Percentiles rank a stretch among this genome's conserved stretches.
Evolutionary conservation across 1,284 basidiomycete species (phyloP).

Genomic region (Grifola frondosa): DNA sequence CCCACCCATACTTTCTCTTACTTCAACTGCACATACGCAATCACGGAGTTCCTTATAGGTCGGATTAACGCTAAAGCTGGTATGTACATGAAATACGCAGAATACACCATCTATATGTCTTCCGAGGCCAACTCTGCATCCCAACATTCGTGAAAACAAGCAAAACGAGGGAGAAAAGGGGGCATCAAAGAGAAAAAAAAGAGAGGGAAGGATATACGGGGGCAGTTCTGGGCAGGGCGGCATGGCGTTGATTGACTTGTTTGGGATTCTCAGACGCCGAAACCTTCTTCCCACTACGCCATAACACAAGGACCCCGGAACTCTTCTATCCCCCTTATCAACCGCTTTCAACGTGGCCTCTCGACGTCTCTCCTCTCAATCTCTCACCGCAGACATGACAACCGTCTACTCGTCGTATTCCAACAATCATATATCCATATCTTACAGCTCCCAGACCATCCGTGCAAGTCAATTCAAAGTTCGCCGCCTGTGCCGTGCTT

Average conservation of each 20-base stretch:
- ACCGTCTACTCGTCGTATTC: too few relatives aligned
- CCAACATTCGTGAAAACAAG: neutral
- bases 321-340: neutral
- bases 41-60: too few relatives aligned
- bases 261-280: constrained; percentile 25
- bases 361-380: neutral
- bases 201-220: constrained; percentile 21
- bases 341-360: neutral
- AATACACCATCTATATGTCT: too few relatives aligned
- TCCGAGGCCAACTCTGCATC: too few relatives aligned
- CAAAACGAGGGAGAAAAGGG: constrained; percentile 19
- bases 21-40: too few relatives aligned
- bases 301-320: constrained; percentile 25
- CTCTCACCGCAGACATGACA: too few relatives aligned
- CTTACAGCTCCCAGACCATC: too few relatives aligned
- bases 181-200: constrained; percentile 22
- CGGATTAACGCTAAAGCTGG: too few relatives aligned
- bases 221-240: constrained; percentile 25
- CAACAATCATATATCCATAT: too few relatives aligned
- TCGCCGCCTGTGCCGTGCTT: too few relatives aligned
- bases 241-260: constrained; percentile 34
- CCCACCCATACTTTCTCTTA: constrained; percentile 28
- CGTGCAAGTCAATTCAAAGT: too few relatives aligned
- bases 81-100: too few relatives aligned
- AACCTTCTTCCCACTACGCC: constrained; percentile 33